These are phyloP conservation scores for Juglanconis sp. DNA, from an alignment of 2,329 filamentous ascomycete species.

Conservation along the genomic window DNA sequence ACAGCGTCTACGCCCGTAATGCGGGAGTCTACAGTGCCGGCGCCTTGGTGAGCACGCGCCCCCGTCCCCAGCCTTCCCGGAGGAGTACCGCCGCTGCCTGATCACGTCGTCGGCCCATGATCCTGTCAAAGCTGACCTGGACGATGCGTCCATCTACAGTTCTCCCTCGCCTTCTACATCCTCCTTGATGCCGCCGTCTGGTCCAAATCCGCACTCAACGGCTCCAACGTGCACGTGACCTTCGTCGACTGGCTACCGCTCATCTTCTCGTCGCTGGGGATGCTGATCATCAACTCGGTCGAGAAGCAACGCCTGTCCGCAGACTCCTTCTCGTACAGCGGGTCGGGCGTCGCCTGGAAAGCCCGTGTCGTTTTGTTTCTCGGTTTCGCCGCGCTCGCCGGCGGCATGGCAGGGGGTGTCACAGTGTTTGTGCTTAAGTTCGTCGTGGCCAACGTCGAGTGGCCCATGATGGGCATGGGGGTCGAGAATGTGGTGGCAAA, in stretches of 20 bases:
- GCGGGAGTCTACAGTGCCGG: constrained; percentile 61
- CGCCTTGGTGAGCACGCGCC: constrained; percentile 49
- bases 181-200: constrained; percentile 66
- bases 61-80: not conserved
- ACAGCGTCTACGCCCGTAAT: constrained; percentile 61
- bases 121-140: not conserved
- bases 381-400: constrained; percentile 62
- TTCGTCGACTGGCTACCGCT: constrained; percentile 70
- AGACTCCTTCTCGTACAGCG: constrained; percentile 61
- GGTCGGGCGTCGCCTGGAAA: constrained; percentile 65
- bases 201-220: constrained; percentile 60
- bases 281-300: constrained; percentile 70
- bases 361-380: constrained; percentile 65
- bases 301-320: constrained; percentile 63
- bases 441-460: constrained; percentile 52
- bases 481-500: constrained; percentile 66
- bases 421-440: constrained; percentile 66
- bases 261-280: constrained; percentile 63
- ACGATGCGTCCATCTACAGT: constrained; percentile 37
- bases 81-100: not conserved
- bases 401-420: constrained; percentile 67
- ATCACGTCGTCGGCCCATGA: not conserved
- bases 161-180: constrained; percentile 66
- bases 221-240: constrained; percentile 58
- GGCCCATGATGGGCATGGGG: constrained; percentile 62